Percentiles rank a stretch among this genome's conserved stretches.
Conservation (phyloP, 2,329 filamentous ascomycete genomes). For the Aspergillus texensis region DNA sequence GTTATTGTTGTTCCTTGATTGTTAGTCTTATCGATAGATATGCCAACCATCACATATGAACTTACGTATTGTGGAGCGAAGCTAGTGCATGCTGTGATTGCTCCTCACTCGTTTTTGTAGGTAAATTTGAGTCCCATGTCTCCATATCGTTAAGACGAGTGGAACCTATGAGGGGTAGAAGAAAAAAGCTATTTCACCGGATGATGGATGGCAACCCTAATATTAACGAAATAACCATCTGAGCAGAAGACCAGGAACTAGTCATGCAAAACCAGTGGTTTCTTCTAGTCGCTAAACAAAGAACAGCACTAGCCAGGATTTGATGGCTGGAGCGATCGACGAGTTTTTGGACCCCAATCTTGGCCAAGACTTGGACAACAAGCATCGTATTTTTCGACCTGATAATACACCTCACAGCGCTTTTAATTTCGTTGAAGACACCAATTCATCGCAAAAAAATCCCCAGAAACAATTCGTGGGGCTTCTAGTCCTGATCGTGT, state of each 20-base stretch:
- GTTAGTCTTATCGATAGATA: too few relatives aligned
- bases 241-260: too few relatives aligned
- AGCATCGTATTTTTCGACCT: background rate
- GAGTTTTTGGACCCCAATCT: background rate
- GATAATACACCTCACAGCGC: too few relatives aligned
- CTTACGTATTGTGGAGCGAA: background rate
- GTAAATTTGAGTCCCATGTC: background rate
- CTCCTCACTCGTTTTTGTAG: too few relatives aligned
- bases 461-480: background rate
- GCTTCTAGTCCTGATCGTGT: too few relatives aligned
- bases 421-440: background rate
- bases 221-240: too few relatives aligned
- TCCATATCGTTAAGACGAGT: background rate
- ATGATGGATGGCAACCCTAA: too few relatives aligned
- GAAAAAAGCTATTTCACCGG: too few relatives aligned
- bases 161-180: background rate
- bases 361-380: background rate
- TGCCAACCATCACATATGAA: background rate
- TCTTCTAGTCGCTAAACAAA: background rate
- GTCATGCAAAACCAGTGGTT: background rate
- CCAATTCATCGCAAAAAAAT: background rate
- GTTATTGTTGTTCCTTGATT: background rate
- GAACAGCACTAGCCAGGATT: too few relatives aligned
- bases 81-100: background rate
- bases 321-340: background rate